phyloP scores from a whole-genome alignment of 2,329 filamentous ascomycete species.

The Monosporascus cannonballus region DNA sequence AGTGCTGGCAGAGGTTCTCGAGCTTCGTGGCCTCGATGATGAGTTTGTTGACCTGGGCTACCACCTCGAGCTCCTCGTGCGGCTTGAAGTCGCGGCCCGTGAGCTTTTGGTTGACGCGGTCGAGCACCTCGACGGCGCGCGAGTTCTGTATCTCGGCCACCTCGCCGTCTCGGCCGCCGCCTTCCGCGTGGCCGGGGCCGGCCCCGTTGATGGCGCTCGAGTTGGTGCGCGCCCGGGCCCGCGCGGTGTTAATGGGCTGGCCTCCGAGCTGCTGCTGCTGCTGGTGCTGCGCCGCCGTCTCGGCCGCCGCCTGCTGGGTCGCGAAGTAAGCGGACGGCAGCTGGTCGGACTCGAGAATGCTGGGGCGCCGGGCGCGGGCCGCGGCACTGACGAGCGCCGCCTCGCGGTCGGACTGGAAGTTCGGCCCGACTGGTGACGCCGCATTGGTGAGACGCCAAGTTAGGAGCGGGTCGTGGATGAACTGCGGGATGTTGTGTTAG shows the following conservation, averaged over 20 bases:
- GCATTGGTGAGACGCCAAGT: constrained; percentile 82
- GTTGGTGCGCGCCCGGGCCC: constrained; percentile 54
- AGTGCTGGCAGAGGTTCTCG: constrained; percentile 97
- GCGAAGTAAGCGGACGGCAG: constrained; percentile 55
- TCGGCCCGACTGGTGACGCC: constrained; percentile 58
- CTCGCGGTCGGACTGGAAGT: constrained; percentile 58
- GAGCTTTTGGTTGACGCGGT: constrained; percentile 89
- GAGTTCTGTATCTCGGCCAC: constrained; percentile 82
- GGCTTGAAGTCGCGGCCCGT: constrained; percentile 89
- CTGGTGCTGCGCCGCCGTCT: constrained; percentile 10
- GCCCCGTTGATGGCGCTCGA: constrained; percentile 36
- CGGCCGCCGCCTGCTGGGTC: constrained; percentile 27
- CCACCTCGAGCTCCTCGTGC: constrained; percentile 75
- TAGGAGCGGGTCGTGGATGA: constrained; percentile 98
- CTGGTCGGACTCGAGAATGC: constrained; percentile 60
- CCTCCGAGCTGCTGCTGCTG: constrained; percentile 27
- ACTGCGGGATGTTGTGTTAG: constrained; percentile 46
- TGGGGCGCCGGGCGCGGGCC: constrained; percentile 55
- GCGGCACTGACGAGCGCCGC: constrained; percentile 42
- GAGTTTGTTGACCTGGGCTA: constrained; percentile 87
- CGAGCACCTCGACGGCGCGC: constrained; percentile 83
- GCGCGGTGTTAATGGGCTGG: constrained; percentile 23
- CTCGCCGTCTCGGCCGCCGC: constrained; percentile 39
- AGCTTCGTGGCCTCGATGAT: constrained; percentile 93
- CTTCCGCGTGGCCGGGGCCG: constrained; percentile 29